Percentiles rank a stretch among this genome's conserved stretches.
These are phyloP conservation scores for Athelia psychrophila DNA, from an alignment of 1,284 basidiomycete genomes.

Conservation along the genomic window DNA sequence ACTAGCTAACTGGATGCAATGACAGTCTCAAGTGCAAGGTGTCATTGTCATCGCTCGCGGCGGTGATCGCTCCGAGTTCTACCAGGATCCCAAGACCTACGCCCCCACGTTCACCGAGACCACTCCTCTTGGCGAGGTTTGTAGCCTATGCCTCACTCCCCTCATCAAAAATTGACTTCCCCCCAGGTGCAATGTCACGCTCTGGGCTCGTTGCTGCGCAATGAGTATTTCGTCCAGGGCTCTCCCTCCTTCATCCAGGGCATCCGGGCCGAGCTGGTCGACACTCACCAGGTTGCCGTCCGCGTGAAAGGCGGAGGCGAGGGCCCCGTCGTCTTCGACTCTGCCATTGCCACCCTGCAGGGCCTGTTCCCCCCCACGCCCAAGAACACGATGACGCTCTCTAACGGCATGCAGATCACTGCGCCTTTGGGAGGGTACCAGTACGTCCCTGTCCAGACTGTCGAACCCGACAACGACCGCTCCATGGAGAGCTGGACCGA, in stretches of 20 bases:
- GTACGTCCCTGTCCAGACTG: constrained; percentile 81
- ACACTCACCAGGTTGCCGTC: constrained; percentile 70
- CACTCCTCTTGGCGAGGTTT: constrained; percentile 80
- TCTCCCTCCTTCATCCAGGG: constrained; percentile 67
- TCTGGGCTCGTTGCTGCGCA: constrained; percentile 67
- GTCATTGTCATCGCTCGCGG: constrained; percentile 82
- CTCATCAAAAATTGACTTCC: constrained; percentile 2
- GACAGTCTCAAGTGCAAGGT: constrained; percentile 74
- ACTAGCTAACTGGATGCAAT: too few relatives aligned
- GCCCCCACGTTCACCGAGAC: constrained; percentile 69
- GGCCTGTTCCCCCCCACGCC: constrained; percentile 76
- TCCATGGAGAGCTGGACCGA: constrained; percentile 84
- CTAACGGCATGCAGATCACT: constrained; percentile 71
- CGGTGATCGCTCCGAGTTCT: constrained; percentile 73
- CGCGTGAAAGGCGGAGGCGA: constrained; percentile 79
- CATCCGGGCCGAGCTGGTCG: constrained; percentile 63
- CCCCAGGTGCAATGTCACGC: constrained; percentile 66
- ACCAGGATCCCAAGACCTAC: constrained; percentile 73
- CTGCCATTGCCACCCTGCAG: constrained; percentile 73
- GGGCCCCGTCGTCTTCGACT: constrained; percentile 82
- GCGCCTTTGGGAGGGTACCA: constrained; percentile 85
- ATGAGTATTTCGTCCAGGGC: constrained; percentile 62
- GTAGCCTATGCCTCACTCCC: constrained; percentile 16
- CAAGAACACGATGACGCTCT: constrained; percentile 67
- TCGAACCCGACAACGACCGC: constrained; percentile 79